Percentiles rank a stretch among this genome's conserved stretches.
Evolutionary conservation across 768 basidiomycete species (phyloP).

Genomic region (Naganishia onofrii): DNA sequence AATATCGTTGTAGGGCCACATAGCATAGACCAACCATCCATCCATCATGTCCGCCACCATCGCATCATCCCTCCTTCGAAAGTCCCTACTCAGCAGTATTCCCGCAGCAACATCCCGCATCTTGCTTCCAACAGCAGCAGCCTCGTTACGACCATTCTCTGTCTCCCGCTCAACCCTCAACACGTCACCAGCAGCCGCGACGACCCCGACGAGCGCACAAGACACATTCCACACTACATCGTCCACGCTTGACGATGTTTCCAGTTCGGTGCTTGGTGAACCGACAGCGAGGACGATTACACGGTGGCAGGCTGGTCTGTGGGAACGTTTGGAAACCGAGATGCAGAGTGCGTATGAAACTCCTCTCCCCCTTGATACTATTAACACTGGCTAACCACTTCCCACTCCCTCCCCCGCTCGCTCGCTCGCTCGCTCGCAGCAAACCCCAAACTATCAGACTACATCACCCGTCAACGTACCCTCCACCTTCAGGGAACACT

Average conservation of each 20-base stretch:
- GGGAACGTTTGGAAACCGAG: conserved; percentile 46
- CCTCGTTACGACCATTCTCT: background rate
- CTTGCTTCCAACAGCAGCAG: background rate
- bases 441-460: conserved; percentile 38
- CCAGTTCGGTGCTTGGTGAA: conserved; percentile 3
- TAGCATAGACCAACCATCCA: background rate
- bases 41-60: background rate
- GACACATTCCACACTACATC: conserved; percentile 12
- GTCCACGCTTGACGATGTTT: conserved; percentile 5
- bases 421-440: no score
- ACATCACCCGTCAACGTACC: background rate
- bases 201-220: background rate
- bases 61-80: background rate
- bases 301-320: conserved; percentile 47
- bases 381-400: no score
- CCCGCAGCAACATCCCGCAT: background rate
- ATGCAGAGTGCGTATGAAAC: conserved; percentile 42
- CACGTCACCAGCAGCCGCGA: background rate
- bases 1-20: no score
- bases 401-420: no score
- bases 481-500: background rate
- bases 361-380: background rate
- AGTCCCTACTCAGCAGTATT: background rate
- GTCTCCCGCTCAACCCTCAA: background rate
- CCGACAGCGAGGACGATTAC: conserved; percentile 34